These are phyloP conservation scores for Senecio squalidus DNA, from an alignment of 140 eudicot genomes.

Conservation along the genomic window DNA sequence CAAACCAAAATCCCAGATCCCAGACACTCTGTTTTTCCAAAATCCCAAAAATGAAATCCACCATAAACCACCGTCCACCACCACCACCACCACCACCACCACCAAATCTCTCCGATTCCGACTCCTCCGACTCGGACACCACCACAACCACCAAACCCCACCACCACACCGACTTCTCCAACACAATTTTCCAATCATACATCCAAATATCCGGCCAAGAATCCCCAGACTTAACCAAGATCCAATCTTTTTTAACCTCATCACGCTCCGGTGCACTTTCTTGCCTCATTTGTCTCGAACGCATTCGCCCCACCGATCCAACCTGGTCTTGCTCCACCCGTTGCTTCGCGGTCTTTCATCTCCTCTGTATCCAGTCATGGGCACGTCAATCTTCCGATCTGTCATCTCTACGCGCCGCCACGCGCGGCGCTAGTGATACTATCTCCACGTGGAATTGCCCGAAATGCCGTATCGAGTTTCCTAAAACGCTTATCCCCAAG, in stretches of 20 bases:
- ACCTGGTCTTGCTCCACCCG: slow-evolving; percentile 89
- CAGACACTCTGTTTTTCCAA: not conserved
- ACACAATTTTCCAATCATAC: slow-evolving; percentile 78
- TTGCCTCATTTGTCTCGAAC: slow-evolving; percentile 98
- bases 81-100: slow-evolving; percentile 27
- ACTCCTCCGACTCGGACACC: slow-evolving; percentile 60
- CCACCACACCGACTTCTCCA: slow-evolving; percentile 76
- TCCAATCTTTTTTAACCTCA: slow-evolving; percentile 84
- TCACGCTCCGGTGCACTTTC: slow-evolving; percentile 92
- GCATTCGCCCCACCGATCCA: slow-evolving; percentile 74
- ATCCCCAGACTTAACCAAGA: slow-evolving; percentile 62
- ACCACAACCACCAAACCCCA: slow-evolving; percentile 29
- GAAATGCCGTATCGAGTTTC: slow-evolving; percentile 83
- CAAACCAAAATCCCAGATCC: not conserved
- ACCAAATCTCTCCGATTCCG: slow-evolving; percentile 40
- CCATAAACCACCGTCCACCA: slow-evolving; percentile 21
- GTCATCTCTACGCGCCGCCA: slow-evolving; percentile 70
- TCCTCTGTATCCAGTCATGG: slow-evolving; percentile 88
- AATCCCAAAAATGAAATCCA: slow-evolving; percentile 36
- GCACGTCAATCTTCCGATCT: slow-evolving; percentile 80
- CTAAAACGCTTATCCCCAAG: slow-evolving; percentile 69
- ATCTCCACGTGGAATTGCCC: slow-evolving; percentile 81
- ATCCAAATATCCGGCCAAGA: slow-evolving; percentile 43
- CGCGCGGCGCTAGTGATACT: slow-evolving; percentile 48
- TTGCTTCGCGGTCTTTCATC: slow-evolving; percentile 87